These are phyloP conservation scores for Rhizopogon rudus DNA, from an alignment of 768 basidiomycete species.

Conservation along the genomic window DNA sequence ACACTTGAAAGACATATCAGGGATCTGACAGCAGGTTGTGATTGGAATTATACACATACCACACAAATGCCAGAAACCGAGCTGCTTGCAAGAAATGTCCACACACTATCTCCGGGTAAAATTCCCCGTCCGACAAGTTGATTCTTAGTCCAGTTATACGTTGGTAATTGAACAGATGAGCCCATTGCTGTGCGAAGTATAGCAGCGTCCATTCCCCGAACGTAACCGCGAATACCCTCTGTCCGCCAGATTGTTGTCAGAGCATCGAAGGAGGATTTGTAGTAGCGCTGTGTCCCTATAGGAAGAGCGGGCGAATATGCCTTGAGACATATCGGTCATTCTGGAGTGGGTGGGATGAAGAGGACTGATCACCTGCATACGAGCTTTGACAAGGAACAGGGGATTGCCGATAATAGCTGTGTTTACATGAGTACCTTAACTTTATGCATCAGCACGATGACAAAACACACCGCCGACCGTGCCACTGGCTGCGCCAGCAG, in stretches of 20 bases:
- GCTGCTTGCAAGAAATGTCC: constrained; percentile 86
- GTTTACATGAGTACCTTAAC: background rate
- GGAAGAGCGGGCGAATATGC: constrained; percentile 94
- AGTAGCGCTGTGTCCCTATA: constrained; percentile 91
- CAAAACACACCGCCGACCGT: constrained; percentile 72
- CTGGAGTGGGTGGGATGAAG: background rate
- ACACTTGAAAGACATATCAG: constrained; percentile 41
- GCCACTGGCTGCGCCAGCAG: constrained; percentile 87
- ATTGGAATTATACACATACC: constrained; percentile 40
- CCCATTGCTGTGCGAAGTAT: constrained; percentile 94
- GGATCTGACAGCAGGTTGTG: background rate
- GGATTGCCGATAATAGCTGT: constrained; percentile 81
- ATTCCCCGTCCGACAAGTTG: constrained; percentile 66
- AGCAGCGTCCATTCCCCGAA: constrained; percentile 91
- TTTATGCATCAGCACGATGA: background rate
- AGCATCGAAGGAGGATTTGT: constrained; percentile 81
- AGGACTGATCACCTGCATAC: constrained; percentile 72
- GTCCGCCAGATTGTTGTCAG: constrained; percentile 71
- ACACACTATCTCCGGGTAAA: constrained; percentile 70
- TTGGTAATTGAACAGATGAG: constrained; percentile 91
- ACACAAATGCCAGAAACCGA: constrained; percentile 89
- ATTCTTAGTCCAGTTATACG: constrained; percentile 91
- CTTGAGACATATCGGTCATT: constrained; percentile 28
- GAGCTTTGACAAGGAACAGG: constrained; percentile 91
- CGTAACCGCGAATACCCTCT: constrained; percentile 75